Percentiles rank a stretch among this genome's conserved stretches.
These are phyloP conservation scores for Mycena chlorophos DNA, from an alignment of 768 basidiomycete genomes.

Conservation along the genomic window DNA sequence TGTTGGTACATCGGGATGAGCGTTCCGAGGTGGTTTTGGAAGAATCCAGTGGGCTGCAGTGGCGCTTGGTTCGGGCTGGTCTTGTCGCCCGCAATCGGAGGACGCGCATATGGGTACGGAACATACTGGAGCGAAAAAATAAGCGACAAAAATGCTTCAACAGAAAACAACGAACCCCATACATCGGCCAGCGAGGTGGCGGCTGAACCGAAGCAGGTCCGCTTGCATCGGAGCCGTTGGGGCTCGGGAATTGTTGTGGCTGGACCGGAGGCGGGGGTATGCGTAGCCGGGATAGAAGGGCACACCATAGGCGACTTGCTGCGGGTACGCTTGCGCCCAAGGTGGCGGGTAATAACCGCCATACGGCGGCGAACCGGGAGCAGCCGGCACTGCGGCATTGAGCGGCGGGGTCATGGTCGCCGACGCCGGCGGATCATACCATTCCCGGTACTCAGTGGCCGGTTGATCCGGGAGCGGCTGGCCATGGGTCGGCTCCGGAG, in stretches of 20 bases:
- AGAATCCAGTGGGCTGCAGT: conserved; percentile 64
- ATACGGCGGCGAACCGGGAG: conserved; percentile 40
- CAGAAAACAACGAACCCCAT: conserved; percentile 42
- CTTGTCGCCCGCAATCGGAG: conserved; percentile 24
- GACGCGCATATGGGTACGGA: conserved; percentile 52
- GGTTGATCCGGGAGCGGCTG: conserved; percentile 15
- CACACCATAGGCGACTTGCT: conserved; percentile 51
- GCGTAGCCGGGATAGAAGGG: conserved; percentile 52
- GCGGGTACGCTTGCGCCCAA: conserved; percentile 57
- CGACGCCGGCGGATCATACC: conserved; percentile 44
- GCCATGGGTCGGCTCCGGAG: conserved; percentile 24
- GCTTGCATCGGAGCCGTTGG: conserved; percentile 40
- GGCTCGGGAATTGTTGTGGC: conserved; percentile 31
- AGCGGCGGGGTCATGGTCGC: conserved; percentile 39
- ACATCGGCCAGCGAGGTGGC: conserved; percentile 43
- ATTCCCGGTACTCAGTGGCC: conserved; percentile 43
- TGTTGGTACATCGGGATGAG: conserved; percentile 70
- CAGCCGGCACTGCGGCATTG: conserved; percentile 25
- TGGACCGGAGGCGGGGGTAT: conserved; percentile 31
- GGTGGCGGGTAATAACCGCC: conserved; percentile 49
- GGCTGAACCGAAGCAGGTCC: conserved; percentile 33
- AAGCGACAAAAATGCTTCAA: background rate
- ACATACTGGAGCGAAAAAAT: background rate
- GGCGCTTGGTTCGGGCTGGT: conserved; percentile 51
- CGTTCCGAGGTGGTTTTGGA: conserved; percentile 72